Conservation (phyloP, 805 yeast species). For the Wickerhamomyces mucosus region DNA sequence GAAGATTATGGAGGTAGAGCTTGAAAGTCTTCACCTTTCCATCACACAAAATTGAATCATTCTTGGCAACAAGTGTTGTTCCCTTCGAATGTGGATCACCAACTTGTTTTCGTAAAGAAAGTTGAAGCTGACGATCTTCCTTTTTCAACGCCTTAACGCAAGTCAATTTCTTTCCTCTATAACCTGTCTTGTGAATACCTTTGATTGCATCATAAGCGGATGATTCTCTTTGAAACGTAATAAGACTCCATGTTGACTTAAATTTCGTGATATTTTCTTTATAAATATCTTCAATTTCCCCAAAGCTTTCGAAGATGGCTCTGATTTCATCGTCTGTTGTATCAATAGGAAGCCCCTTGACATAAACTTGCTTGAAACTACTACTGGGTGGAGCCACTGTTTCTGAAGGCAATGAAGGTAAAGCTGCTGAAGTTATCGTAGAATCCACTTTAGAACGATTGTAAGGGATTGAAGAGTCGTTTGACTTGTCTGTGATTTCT, state of each 20-base stretch:
- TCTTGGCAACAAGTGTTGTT: no score
- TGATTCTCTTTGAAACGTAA: conserved; percentile 36
- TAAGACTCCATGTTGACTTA: conserved; percentile 33
- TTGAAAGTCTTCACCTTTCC: conserved; percentile 2
- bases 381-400: no score
- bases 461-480: background rate
- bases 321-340: conserved; percentile 31
- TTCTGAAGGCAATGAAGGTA: background rate
- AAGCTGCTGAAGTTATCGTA: no score
- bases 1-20: conserved; percentile 17
- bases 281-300: conserved; percentile 40
- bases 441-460: no score
- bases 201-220: conserved; percentile 36
- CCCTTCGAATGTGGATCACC: conserved; percentile 5
- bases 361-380: conserved; percentile 28
- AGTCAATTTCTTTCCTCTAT: conserved; percentile 20
- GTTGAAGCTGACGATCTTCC: conserved; percentile 11
- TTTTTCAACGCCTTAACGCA: conserved; percentile 22
- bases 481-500: no score
- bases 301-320: conserved; percentile 35
- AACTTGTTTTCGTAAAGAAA: no score
- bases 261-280: conserved; percentile 35
- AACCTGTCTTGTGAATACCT: conserved; percentile 19
- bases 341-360: conserved; percentile 36
- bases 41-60: no score